Evolutionary conservation across 805 yeast species (phyloP), one percentile per base, ranked within the genome.

Genomic region (Brettanomyces anomalus): DNA sequence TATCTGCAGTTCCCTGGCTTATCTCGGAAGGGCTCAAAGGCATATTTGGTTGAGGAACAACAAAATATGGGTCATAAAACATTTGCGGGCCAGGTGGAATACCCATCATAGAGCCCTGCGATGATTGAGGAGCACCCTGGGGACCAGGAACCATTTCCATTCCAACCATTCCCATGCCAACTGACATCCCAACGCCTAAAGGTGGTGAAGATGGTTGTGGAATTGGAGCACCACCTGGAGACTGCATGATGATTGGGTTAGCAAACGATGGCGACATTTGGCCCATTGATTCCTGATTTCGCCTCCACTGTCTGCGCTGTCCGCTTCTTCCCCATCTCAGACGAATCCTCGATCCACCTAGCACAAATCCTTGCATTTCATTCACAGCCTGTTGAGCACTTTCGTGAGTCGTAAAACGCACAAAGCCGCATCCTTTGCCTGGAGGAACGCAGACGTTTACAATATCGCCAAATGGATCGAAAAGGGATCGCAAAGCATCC

Each of bases 391-490:
- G 79, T 58, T 82, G 86, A 1, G 93, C 93, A 51, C 81, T 85
- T 51, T 76, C 80, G 47, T 85, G 66, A 31, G 68, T 66, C n/a
- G 74, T 65, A 57, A 77, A 84, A 54, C 77, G 79, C 44, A 84
- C 80, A 60, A 83, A 82, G 1, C 89, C 94, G 64, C 90, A 82
- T 46, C 84, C 83, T 55, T 83, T 84, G 13, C 87, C 86, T 1
- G 77, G 79, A 6, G 90, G 90, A 37, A 84, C 81, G 54, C 81
- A 82, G 36, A 84, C 81, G 49, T 78, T 81, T 21, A 72, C 62
- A 31, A 84, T 78, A 16, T 66, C 59, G n/a, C 94, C 94, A 64
- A 80, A 83, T 15, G 87, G 85, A 58, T 76, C 75, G 61, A 84
- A 84, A 16, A 83, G 57, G 0, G 77, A 67, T 43, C 70, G 68